Evolutionary conservation across 1,284 basidiomycete genomes (phyloP), one percentile per base, ranked within the genome.

Genomic region (Moesziomyces sp.): DNA sequence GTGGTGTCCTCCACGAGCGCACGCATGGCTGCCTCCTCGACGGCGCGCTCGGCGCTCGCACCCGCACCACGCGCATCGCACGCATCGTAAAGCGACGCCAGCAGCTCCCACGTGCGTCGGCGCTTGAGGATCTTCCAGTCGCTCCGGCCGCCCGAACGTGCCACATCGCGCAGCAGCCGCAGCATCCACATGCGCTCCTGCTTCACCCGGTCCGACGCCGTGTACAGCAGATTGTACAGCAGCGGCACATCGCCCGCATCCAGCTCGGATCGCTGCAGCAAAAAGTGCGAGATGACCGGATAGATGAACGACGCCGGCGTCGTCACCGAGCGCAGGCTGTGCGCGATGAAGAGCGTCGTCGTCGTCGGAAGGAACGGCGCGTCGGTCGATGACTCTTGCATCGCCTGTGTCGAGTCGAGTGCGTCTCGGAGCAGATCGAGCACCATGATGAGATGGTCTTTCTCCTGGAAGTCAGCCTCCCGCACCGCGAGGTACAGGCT

Each of bases 111-210:
- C 0, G 92, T 93, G 81, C 94, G 92, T 30, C 94, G 85, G 46
- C 93, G 87, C 77, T 90, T 90, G 63, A 95, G 85, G 1, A 94
- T 88, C 38, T 87, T 87, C 93, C 94, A 96, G 77, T 97, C 94
- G 57, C 89, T 87, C 0, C 86, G 86, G 23, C 85, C 83, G 26
- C 86, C 83, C 26, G 88, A 88, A 58, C 87, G 87, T 87, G 93
- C 90, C 0, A 92, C 92, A 75, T 96, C 93, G 0, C 90, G 87
- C 40, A 97, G 85, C 83, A 94, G 92, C 45, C 90, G 88, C 45
- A 97, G 85, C 50, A 97, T 94, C 94, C 94, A 97, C 2, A 87
- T 87, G 21, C 93, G 87, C 79, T 97, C 93, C 35, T 74, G 74
- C 80, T 90, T 91, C 85, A 90, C 91, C 89, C 91, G 92, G 30